These are phyloP conservation scores for Cucurbita pepo DNA, from an alignment of 306 rosid species.

Conservation along the genomic window DNA sequence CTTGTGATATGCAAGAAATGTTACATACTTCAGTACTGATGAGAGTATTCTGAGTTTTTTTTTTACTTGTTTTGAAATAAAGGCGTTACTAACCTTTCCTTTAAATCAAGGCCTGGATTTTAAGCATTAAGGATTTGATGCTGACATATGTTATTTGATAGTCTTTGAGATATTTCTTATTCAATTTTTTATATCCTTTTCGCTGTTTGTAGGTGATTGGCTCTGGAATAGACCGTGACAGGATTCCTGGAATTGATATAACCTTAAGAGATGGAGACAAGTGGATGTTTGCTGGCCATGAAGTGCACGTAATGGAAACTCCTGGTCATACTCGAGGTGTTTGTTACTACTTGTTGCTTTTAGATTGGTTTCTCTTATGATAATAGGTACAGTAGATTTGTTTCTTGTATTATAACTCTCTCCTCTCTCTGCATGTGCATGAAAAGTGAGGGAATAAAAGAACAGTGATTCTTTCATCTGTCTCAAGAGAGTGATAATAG, in stretches of 20 bases:
- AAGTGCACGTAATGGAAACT: constrained; percentile 73
- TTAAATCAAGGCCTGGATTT: background rate
- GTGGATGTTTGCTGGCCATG: constrained; percentile 99
- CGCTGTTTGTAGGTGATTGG: constrained; percentile 58
- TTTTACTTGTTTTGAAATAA: background rate
- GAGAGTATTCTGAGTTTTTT: background rate
- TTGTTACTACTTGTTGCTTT: constrained; percentile 10
- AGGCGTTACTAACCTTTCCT: background rate
- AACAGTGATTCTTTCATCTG: no score
- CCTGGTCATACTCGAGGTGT: constrained; percentile 91
- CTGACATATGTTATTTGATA: background rate
- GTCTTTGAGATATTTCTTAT: background rate
- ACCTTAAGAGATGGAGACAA: constrained; percentile 71
- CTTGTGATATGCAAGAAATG: background rate
- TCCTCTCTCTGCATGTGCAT: background rate
- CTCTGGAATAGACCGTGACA: constrained; percentile 48
- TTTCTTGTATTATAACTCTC: background rate
- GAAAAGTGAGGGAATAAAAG: background rate
- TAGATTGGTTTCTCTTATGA: background rate
- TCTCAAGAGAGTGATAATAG: background rate
- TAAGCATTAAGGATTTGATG: background rate
- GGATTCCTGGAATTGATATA: constrained; percentile 84
- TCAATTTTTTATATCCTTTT: background rate
- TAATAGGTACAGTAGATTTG: background rate
- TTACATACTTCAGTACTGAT: background rate